Evolutionary conservation across 1,284 basidiomycete genomes (phyloP), one percentile per base, ranked within the genome.

Genomic region (Ustilago curta): DNA sequence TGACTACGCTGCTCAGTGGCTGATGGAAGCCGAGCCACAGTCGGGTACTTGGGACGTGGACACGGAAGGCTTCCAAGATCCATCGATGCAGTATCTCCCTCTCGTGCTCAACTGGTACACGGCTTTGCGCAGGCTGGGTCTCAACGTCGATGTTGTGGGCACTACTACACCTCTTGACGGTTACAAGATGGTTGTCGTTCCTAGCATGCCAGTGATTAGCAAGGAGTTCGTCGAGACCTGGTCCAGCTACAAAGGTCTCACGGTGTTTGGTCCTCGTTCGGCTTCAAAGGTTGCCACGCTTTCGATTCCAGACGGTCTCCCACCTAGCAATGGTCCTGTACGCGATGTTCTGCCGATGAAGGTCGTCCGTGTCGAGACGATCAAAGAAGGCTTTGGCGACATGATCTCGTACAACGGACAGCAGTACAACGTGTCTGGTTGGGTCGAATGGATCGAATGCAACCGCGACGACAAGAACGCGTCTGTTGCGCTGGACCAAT

Each of bases 371-470:
- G 71, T 76, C 40, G 76, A 78, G 55, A 67, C 66, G 8, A 63
- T 70, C 57, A 63, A 65, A 49, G 49, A 57, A 29, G 70, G 69
- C 9, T 68, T 73, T 48, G 65, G 70, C 9, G 70, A 73, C 43
- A 59, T 57, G 60, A 68, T 73, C 45, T 53, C 70, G 21, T 73
- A 73, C 50, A n/a, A 27, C 8, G 74, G 63, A 21, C 9, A 59
- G 42, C 45, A 63, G 53, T 76, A 76, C 65, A 60, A 64, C 58
- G 67, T 76, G 12, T 61, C 57, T 8, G 62, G 65, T 23, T 78
- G 76, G 76, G 59, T 65, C 32, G 76, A 78, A 31, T 78, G 76
- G 76, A 65, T 78, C 58, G 65, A 76, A 39, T 78, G 76, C 59
- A 48, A 59, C 8, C 59, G 76, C 25, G 73, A 75, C 32, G 66